A percentile compares a stretch with the other conserved stretches of the same genome.
Conservation (phyloP, 1,284 basidiomycete genomes). For the Inonotus hispidus region DNA sequence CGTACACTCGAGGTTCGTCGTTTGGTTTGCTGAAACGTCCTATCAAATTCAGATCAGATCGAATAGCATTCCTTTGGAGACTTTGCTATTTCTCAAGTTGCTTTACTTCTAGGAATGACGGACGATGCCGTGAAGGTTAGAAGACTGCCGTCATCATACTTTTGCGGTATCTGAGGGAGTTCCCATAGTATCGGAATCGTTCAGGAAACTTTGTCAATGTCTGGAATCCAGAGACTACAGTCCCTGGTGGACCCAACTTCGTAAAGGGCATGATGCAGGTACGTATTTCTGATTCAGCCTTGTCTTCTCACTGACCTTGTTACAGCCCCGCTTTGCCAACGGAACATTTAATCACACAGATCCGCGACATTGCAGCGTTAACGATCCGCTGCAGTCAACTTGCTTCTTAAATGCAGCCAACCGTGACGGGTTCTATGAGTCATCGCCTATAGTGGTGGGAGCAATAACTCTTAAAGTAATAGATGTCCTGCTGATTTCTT, state of each 20-base stretch:
- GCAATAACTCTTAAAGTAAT: neutral
- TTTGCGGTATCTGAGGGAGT: neutral
- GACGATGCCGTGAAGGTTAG: slow-evolving; percentile 45
- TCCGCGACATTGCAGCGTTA: slow-evolving; percentile 58
- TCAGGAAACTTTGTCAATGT: slow-evolving; percentile 54
- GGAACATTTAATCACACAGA: slow-evolving; percentile 62
- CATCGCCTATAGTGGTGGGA: slow-evolving; percentile 53
- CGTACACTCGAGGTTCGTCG: slow-evolving; percentile 48
- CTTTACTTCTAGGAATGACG: slow-evolving; percentile 43
- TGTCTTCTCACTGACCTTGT: neutral
- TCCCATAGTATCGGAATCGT: slow-evolving; percentile 44
- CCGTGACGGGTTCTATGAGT: slow-evolving; percentile 61
- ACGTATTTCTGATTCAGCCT: neutral
- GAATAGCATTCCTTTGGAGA: slow-evolving; percentile 55
- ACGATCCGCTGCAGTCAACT: slow-evolving; percentile 50
- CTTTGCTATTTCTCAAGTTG: slow-evolving; percentile 60
- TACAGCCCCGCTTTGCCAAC: slow-evolving; percentile 50
- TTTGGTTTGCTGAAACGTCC: neutral
- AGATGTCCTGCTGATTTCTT: neutral
- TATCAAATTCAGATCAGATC: slow-evolving; percentile 5
- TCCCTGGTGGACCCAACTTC: slow-evolving; percentile 36
- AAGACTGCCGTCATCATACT: neutral
- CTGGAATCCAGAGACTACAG: slow-evolving; percentile 52
- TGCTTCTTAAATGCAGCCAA: slow-evolving; percentile 57
- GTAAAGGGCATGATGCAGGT: slow-evolving; percentile 52